Conservation (phyloP, 495 filamentous ascomycete genomes). For the Filosporella fistucella region DNA sequence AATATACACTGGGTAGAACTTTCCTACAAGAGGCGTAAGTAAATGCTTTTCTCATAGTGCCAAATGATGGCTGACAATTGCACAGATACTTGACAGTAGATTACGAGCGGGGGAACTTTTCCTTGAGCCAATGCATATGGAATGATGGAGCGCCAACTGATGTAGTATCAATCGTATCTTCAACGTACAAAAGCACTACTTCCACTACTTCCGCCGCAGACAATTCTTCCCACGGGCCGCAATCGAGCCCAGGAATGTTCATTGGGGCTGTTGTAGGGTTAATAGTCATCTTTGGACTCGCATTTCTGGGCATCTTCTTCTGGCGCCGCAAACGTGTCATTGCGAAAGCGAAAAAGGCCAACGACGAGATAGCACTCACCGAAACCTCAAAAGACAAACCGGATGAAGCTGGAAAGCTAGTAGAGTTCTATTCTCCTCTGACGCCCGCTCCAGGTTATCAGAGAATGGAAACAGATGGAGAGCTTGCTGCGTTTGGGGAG, state of each 20-base stretch:
- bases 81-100: conserved; percentile 33
- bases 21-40: conserved; percentile 53
- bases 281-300: not conserved
- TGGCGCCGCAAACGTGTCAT: conserved; percentile 17
- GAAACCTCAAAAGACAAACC: not conserved
- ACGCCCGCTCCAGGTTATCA: no score
- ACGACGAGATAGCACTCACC: conserved; percentile 17
- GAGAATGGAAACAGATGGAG: not conserved
- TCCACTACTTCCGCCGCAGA: not conserved
- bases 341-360: conserved; percentile 1
- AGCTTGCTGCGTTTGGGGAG: conserved; percentile 3
- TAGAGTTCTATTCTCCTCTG: no score
- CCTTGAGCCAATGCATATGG: conserved; percentile 18
- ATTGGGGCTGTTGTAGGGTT: not conserved
- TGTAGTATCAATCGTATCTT: conserved; percentile 8
- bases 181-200: conserved; percentile 3
- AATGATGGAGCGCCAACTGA: conserved; percentile 9
- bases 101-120: conserved; percentile 22
- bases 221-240: not conserved
- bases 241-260: not conserved
- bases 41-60: conserved; percentile 28
- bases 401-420: not conserved
- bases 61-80: conserved; percentile 40
- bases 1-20: conserved; percentile 51
- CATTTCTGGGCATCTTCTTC: not conserved